Evolutionary conservation across 352 stramenopile species (phyloP), one percentile per base, ranked within the genome.

Genomic region (Thalassiosira mediterranea): DNA sequence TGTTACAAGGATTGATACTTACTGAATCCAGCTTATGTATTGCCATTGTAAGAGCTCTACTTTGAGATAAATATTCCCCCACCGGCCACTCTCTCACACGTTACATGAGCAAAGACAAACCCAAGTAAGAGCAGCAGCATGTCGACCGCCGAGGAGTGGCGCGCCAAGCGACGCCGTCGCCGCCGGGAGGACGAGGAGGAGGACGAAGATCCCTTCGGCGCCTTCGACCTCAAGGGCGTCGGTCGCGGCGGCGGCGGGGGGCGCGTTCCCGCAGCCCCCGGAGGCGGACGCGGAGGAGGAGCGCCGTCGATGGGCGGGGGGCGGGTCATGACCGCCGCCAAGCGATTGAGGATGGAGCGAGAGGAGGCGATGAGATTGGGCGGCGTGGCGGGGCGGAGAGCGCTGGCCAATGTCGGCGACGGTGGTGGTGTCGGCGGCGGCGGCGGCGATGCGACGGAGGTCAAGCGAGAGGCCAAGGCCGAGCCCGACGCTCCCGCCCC

Each of bases 271-370:
- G 42, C 29, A 10, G 44, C 47, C 49, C 10, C 26, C 2, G 4
- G 7, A n/a, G n/a, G n/a, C n/a, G n/a, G n/a, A n/a, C n/a, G n/a
- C n/a, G n/a, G n/a, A n/a, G n/a, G n/a, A 53, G 15, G 19, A 44
- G 7, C 10, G 11, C 15, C 23, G 25, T 13, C 3, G 46, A 40
- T 28, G 51, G 19, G 5, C 10, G 44, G 49, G 8, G 56, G 28
- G n/a, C 11, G 29, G 29, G 51, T 32, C 11, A 75, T 81, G 64
- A 81, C 78, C 21, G 78, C 78, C 17, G 78, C 72, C 25, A 82
- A 83, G 53, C 72, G 78, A 54, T 40, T 83, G 7, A 42, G 72
- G 53, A 42, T 76, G 46, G 78, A 86, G 48, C 56, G 72, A n/a
- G 78, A 84, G 61, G 64, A 79, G 58, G 70, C 65, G 28, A 23